Percentiles rank a stretch among this genome's conserved stretches.
phyloP scores from a whole-genome alignment of 2,329 filamentous ascomycete species.

The Chaetomium olivaceum region DNA sequence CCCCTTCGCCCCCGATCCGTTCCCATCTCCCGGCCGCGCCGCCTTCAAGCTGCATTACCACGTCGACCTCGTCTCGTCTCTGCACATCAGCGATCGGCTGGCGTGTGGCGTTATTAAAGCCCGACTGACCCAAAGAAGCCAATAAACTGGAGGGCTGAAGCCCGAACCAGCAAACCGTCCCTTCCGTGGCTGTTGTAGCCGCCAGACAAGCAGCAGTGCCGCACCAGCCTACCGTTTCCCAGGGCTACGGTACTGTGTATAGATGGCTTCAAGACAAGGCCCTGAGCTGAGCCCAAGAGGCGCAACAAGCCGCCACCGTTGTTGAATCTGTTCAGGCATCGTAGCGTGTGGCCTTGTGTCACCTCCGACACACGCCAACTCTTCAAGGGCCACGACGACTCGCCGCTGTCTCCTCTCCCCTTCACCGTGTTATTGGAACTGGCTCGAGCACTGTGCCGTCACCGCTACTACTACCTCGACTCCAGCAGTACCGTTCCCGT shows the following conservation, averaged over 20 bases:
- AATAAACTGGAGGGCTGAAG: not conserved
- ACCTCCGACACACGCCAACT: not conserved
- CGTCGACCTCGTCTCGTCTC: not conserved
- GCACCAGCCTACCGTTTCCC: conserved; percentile 1
- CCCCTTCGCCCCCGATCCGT: not conserved
- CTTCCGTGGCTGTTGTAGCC: not conserved
- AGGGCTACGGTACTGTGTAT: not conserved
- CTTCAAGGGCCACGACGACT: not conserved
- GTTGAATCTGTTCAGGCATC: not conserved
- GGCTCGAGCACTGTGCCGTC: not conserved
- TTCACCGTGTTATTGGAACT: not conserved
- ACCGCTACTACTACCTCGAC: not conserved
- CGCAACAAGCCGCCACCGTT: not conserved
- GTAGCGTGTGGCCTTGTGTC: not conserved
- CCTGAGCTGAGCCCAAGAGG: not conserved
- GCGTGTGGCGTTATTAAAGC: not conserved
- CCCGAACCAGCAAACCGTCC: not conserved
- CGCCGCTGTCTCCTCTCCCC: not conserved
- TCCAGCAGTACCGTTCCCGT: not conserved
- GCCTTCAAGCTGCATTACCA: conserved; percentile 6
- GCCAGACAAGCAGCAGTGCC: not conserved
- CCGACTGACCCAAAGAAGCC: not conserved
- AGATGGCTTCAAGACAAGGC: not conserved
- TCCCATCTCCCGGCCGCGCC: not conserved
- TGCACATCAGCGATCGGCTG: not conserved